Evolutionary conservation across 2,329 filamentous ascomycete genomes (phyloP).

Genomic region (Cercospora sp.): DNA sequence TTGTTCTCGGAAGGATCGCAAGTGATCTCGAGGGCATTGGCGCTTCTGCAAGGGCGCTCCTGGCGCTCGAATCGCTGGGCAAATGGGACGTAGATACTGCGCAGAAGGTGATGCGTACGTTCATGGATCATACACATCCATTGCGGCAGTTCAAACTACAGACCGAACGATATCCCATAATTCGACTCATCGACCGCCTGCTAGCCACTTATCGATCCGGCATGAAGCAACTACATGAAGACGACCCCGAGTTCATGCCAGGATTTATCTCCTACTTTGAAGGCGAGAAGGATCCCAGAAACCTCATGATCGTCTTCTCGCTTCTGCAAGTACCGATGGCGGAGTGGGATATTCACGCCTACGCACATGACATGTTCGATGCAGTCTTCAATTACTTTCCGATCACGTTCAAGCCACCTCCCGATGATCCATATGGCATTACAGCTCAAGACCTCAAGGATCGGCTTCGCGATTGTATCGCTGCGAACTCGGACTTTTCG

Average conservation of each 20-base stretch:
- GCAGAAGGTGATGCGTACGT: conserved; percentile 54
- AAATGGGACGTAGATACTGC: conserved; percentile 62
- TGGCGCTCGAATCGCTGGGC: conserved; percentile 60
- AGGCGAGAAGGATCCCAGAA: conserved; percentile 68
- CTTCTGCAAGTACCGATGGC: conserved; percentile 66
- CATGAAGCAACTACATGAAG: conserved; percentile 57
- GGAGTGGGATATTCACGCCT: conserved; percentile 64
- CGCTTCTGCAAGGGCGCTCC: conserved; percentile 59
- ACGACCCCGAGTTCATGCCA: conserved; percentile 57
- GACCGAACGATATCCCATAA: conserved; percentile 60
- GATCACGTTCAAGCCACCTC: conserved; percentile 69
- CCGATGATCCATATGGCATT: conserved; percentile 69
- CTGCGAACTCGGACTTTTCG: conserved; percentile 63
- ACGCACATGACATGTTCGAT: conserved; percentile 65
- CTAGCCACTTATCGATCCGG: conserved; percentile 62
- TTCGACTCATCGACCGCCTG: conserved; percentile 62
- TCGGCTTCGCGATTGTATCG: conserved; percentile 63
- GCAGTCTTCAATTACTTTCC: conserved; percentile 72
- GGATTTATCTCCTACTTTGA: conserved; percentile 65
- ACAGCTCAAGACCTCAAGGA: conserved; percentile 68
- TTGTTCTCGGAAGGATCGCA: conserved; percentile 65
- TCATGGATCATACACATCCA: conserved; percentile 55
- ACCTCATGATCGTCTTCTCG: conserved; percentile 70
- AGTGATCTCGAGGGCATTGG: conserved; percentile 56
- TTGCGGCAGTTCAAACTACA: conserved; percentile 64